Base-by-base conservation (phyloP, 202 grass and related monocot genomes). In the Miscanthus sacchariflorus region DNA sequence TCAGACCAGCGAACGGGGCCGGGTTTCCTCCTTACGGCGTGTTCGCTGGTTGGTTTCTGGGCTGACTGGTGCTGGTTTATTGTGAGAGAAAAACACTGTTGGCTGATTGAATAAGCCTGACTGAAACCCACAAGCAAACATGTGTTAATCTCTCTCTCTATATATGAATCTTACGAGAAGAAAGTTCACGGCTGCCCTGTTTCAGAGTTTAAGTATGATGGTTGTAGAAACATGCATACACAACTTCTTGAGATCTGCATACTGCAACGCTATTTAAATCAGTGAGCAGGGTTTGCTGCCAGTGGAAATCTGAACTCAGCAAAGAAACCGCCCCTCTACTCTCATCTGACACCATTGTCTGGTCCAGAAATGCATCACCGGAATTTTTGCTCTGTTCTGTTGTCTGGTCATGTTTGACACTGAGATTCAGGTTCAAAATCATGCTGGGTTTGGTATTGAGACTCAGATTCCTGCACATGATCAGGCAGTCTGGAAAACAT, bases 401-500 rank as follows among this genome's bases (percentile, higher is more conserved):
- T 74, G 28, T 7, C 17, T 56, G 18, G 39, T 49, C 17, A 58
- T 52, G 3, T n/a, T 70, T 58, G 71, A 4, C 3, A 17, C n/a
- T 23, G 59, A 63, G 59, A 24, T 63, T 63, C 59, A 24, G 59
- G 21, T 4, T 63, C n/a, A 24, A 24, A 11, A 24, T 5, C 59
- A 63, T 63, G 9, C 58, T 63, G 21, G 2, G 8, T 10, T 63
- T 4, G n/a, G n/a, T 12, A 12, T 24, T 12, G 8, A 43, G 15
- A 54, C 68, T 48, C 15, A 33, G 17, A 13, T 56, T 28, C 23
- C 8, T 30, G 61, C 17, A 12, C 46, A 49, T 63, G 44, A 36
- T 96, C 84, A 93, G 30, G 91, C 84, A 9, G 94, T 99, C 65
- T 96, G 93, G 74, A 99, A 99, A 25, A 95, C 94, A 68, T 96